Base-by-base conservation (phyloP, 352 stramenopile species). In the Chrysophaeum taylorii region DNA sequence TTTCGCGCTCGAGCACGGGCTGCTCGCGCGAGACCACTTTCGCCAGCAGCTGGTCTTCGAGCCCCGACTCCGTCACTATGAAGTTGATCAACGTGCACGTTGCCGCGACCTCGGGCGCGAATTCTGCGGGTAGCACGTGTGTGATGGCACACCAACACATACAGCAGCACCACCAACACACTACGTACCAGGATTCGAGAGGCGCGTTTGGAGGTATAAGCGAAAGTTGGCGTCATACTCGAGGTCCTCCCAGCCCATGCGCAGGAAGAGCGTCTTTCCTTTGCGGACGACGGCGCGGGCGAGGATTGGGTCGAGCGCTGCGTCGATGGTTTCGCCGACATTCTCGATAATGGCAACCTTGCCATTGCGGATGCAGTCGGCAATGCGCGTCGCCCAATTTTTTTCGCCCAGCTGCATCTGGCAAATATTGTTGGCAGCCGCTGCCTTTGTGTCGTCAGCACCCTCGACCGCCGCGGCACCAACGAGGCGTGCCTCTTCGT, bases 31-130 rank as follows among this genome's bases (percentile, higher is more conserved):
- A 89, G 0, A 96, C 89, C 4, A 95, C 88, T 36, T 84, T 89
- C 0, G 87, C 86, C 0, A 95, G 74, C 2, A 95, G 74, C 68
- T 95, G 89, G 42, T 95, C 89, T 74, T 94, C 88, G 0, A 95
- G 76, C 0, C 89, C 89, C 52, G 83, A 84, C 54, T 94, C 85
- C 15, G 90, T 96, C 27, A 95, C 90, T 52, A 91, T 94, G 62
- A 96, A 96, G 75, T 96, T 92, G 64, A 96, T 94, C 0, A 96
- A 78, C 43, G 89, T 95, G 68, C 88, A 95, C 68, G 94, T 91
- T 31, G 89, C 88, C 21, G 91, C 75, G n/a, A 96, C 84, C 70
- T 96, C 90, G 0, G 90, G 90, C 0, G 85, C 83, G 71, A 93
- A 96, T 73, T 96, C 89, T 21, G n/a, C n/a, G n/a, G n/a, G n/a